A percentile compares a stretch with the other conserved stretches of the same genome.
Conservation (phyloP, 176 grass and related monocot species). For the Zoysia japonica region DNA sequence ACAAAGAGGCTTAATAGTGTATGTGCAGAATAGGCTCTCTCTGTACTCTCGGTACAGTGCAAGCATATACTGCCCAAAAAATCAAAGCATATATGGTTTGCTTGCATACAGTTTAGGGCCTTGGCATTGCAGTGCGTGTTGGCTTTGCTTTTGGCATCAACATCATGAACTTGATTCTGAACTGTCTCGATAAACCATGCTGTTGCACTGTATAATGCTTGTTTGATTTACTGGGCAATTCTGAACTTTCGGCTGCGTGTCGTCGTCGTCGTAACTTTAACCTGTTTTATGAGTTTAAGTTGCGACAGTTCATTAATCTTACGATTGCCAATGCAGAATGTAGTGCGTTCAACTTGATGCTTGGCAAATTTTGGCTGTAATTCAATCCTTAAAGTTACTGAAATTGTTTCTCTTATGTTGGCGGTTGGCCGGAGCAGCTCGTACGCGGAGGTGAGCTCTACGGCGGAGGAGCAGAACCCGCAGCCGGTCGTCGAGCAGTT, state of each 20-base stretch:
- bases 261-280: constrained; percentile 24
- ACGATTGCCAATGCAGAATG: not conserved
- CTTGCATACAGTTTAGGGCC: constrained; percentile 4
- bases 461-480: constrained; percentile 74
- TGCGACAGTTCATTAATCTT: not conserved
- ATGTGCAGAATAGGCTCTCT: not conserved
- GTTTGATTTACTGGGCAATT: constrained; percentile 3
- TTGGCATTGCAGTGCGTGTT: constrained; percentile 8
- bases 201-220: constrained; percentile 14
- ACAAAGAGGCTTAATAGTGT: too few species aligned
- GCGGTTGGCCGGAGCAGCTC: constrained; percentile 54
- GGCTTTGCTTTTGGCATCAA: constrained; percentile 20
- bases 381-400: not conserved
- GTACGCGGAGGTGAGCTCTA: constrained; percentile 75
- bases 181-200: constrained; percentile 22
- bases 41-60: not conserved
- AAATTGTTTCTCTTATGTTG: constrained; percentile 33
- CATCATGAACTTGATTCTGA: constrained; percentile 24
- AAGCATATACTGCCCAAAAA: not conserved
- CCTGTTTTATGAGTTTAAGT: not conserved
- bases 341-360: not conserved
- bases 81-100: not conserved
- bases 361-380: not conserved
- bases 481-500: constrained; percentile 79
- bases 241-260: constrained; percentile 15